Conservation (phyloP, 179 eudicot genomes). For the Spinacia oleracea region DNA sequence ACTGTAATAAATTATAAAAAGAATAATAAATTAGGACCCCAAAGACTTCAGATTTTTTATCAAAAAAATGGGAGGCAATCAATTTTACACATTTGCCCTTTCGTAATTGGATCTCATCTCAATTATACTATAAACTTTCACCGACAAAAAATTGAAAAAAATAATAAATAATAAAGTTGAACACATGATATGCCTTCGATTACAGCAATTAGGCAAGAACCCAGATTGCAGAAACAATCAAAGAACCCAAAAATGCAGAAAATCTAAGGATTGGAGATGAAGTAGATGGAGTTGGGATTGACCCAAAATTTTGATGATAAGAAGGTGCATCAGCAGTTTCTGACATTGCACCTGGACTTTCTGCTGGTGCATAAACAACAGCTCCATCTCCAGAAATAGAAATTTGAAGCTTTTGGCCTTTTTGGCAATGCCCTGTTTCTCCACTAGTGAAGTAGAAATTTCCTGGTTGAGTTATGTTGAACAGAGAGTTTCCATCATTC, state of each 20-base stretch:
- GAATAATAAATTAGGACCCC: conserved; percentile 12
- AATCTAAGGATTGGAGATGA: conserved; percentile 19
- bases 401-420: conserved; percentile 70
- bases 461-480: conserved; percentile 64
- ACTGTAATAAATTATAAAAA: conserved; percentile 3
- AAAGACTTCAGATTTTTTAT: neutral
- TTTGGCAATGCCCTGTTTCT: conserved; percentile 58
- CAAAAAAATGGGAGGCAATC: neutral
- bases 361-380: conserved; percentile 39
- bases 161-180: neutral
- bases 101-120: conserved; percentile 23
- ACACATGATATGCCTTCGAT: no score
- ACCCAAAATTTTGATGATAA: conserved; percentile 61
- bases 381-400: conserved; percentile 50
- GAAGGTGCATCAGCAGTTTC: conserved; percentile 53
- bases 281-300: conserved; percentile 59
- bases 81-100: conserved; percentile 7
- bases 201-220: neutral
- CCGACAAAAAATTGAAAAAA: conserved; percentile 6
- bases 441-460: conserved; percentile 84
- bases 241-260: conserved; percentile 19
- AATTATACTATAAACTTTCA: neutral
- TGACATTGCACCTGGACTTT: conserved; percentile 37
- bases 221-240: conserved; percentile 23
- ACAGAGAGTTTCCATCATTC: conserved; percentile 83